phyloP scores from a whole-genome alignment of 306 rosid genomes.

The Senna siamea region DNA sequence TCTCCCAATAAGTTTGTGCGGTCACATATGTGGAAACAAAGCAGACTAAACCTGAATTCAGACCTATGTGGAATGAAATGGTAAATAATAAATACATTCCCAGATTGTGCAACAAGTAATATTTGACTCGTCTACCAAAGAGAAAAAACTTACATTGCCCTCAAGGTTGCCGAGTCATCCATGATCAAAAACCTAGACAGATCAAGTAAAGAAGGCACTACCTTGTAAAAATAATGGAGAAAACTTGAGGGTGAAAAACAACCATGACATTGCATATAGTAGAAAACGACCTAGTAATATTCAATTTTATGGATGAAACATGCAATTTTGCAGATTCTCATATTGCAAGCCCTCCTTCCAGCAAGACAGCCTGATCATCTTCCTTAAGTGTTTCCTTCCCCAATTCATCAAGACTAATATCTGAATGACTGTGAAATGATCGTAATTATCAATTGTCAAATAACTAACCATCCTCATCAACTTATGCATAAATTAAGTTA shows the following conservation, averaged over 20 bases:
- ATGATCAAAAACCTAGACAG: conserved; percentile 77
- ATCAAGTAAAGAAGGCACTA: conserved; percentile 42
- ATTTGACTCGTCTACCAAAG: conserved; percentile 21
- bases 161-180: conserved; percentile 80
- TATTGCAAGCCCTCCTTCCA: conserved; percentile 84
- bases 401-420: conserved; percentile 74
- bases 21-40: conserved; percentile 87
- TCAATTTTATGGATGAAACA: conserved; percentile 65
- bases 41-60: conserved; percentile 78
- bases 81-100: conserved; percentile 28
- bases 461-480: neutral
- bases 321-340: conserved; percentile 70
- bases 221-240: conserved; percentile 25
- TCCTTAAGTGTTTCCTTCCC: conserved; percentile 76
- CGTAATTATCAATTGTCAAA: neutral
- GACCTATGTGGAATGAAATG: conserved; percentile 51
- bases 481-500: neutral
- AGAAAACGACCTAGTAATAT: conserved; percentile 69
- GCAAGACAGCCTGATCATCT: conserved; percentile 81
- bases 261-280: conserved; percentile 27
- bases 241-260: conserved; percentile 19
- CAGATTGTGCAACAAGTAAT: conserved; percentile 28
- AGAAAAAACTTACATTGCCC: conserved; percentile 79
- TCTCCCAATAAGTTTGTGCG: conserved; percentile 81
- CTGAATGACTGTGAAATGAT: conserved; percentile 73